Conservation (phyloP, 2,329 filamentous ascomycete genomes). For the Cytospora leucostoma region DNA sequence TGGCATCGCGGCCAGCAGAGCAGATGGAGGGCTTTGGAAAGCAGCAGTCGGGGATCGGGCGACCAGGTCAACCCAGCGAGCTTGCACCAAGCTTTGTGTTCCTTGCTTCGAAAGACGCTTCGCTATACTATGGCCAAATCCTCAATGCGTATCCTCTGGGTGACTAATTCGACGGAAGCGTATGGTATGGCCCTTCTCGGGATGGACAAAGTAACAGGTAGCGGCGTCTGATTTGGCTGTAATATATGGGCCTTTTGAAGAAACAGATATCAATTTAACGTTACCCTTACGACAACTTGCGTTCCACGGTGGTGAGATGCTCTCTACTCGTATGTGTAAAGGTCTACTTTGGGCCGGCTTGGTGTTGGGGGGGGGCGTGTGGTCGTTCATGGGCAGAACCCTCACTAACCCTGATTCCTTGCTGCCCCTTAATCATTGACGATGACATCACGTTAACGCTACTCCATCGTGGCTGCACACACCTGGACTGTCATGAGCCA, state of each 20-base stretch:
- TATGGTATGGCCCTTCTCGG: background rate
- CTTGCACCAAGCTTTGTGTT: constrained; percentile 46
- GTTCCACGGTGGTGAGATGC: no score
- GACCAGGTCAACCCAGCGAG: constrained; percentile 47
- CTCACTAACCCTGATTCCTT: background rate
- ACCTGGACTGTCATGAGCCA: background rate
- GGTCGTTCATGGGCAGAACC: background rate
- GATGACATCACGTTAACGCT: background rate
- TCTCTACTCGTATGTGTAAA: no score
- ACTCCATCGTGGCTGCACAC: background rate
- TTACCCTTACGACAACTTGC: no score
- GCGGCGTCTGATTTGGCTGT: background rate
- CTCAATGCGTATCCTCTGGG: constrained; percentile 44
- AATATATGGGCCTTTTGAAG: background rate
- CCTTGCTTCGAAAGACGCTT: constrained; percentile 43
- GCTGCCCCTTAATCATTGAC: background rate
- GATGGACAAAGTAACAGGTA: background rate
- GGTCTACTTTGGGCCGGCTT: background rate
- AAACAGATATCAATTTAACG: background rate
- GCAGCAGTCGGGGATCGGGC: constrained; percentile 39
- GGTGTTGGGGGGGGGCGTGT: background rate
- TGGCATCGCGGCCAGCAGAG: constrained; percentile 44
- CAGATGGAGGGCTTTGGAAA: constrained; percentile 48
- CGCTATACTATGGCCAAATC: constrained; percentile 43
- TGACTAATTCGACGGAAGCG: no score